phyloP scores from a whole-genome alignment of 768 basidiomycete genomes.

The Termitomyces sp. region DNA sequence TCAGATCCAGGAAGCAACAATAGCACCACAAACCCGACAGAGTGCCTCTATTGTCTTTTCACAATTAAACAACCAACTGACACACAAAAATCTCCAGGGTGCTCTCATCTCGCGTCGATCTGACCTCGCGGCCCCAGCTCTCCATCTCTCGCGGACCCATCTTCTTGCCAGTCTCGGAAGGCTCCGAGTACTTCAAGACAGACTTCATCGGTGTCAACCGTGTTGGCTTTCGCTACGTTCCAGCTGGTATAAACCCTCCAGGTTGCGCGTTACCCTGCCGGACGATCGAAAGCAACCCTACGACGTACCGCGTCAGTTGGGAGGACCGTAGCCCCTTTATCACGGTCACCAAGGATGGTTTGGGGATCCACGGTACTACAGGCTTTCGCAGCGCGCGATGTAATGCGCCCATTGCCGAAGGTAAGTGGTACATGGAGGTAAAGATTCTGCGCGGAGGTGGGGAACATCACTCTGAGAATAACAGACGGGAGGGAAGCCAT shows the following conservation, averaged over 20 bases:
- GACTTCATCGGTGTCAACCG: slow-evolving; percentile 73
- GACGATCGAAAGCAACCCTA: slow-evolving; percentile 77
- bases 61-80: background rate
- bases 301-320: slow-evolving; percentile 75
- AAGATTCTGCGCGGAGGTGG: slow-evolving; percentile 74
- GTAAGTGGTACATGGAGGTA: slow-evolving; percentile 94
- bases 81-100: slow-evolving; percentile 30
- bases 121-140: slow-evolving; percentile 66
- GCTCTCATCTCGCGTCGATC: slow-evolving; percentile 63
- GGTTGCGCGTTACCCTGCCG: slow-evolving; percentile 63
- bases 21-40: slow-evolving; percentile 30
- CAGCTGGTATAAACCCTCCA: slow-evolving; percentile 67
- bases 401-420: slow-evolving; percentile 86
- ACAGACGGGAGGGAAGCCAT: slow-evolving; percentile 66
- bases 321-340: slow-evolving; percentile 86
- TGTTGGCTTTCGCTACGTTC: slow-evolving; percentile 75
- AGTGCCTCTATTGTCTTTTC: slow-evolving; percentile 21
- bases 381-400: slow-evolving; percentile 90
- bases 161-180: slow-evolving; percentile 58
- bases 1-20: slow-evolving; percentile 42
- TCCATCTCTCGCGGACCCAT: slow-evolving; percentile 71
- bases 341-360: slow-evolving; percentile 74
- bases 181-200: slow-evolving; percentile 58
- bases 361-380: slow-evolving; percentile 73
- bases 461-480: slow-evolving; percentile 45